Evolutionary conservation across 2,329 filamentous ascomycete species (phyloP).

Genomic region (Hymenoscyphus occultus): DNA sequence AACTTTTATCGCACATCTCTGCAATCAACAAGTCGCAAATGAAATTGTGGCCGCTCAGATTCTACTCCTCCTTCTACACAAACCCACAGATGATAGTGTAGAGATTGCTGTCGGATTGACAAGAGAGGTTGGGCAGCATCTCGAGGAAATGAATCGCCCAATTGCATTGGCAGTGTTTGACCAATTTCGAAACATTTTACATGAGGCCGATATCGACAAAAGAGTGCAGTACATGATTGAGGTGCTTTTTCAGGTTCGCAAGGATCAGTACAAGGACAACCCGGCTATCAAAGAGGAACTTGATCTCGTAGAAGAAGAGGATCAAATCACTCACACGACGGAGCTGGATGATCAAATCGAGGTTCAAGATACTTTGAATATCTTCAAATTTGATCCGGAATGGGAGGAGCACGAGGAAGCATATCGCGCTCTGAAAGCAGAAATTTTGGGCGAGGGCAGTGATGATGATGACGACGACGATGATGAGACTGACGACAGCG

Average conservation of each 20-base stretch:
- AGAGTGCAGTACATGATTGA: slow-evolving; percentile 99
- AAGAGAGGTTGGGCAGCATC: slow-evolving; percentile 86
- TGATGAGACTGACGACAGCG: slow-evolving; percentile 61
- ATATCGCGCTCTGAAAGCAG: slow-evolving; percentile 85
- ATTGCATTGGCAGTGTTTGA: slow-evolving; percentile 92
- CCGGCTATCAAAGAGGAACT: slow-evolving; percentile 87
- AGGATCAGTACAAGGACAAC: slow-evolving; percentile 96
- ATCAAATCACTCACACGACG: slow-evolving; percentile 89
- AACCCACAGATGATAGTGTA: slow-evolving; percentile 94
- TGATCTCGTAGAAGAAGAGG: slow-evolving; percentile 94
- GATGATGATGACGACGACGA: slow-evolving; percentile 72
- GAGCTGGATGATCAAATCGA: slow-evolving; percentile 81
- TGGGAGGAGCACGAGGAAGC: slow-evolving; percentile 90
- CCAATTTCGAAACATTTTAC: slow-evolving; percentile 89
- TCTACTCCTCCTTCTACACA: slow-evolving; percentile 83
- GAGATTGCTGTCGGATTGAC: slow-evolving; percentile 95
- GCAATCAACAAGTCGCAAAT: slow-evolving; percentile 93
- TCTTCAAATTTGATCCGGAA: slow-evolving; percentile 90
- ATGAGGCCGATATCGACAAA: slow-evolving; percentile 97
- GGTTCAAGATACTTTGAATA: slow-evolving; percentile 82
- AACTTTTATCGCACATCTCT: slow-evolving; percentile 90
- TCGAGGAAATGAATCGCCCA: slow-evolving; percentile 90
- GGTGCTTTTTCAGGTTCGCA: slow-evolving; percentile 92
- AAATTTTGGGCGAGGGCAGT: slow-evolving; percentile 91
- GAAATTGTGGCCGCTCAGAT: slow-evolving; percentile 94